Base-by-base conservation (phyloP, 192 early-diverging fungal species). In the Podila verticillata region DNA sequence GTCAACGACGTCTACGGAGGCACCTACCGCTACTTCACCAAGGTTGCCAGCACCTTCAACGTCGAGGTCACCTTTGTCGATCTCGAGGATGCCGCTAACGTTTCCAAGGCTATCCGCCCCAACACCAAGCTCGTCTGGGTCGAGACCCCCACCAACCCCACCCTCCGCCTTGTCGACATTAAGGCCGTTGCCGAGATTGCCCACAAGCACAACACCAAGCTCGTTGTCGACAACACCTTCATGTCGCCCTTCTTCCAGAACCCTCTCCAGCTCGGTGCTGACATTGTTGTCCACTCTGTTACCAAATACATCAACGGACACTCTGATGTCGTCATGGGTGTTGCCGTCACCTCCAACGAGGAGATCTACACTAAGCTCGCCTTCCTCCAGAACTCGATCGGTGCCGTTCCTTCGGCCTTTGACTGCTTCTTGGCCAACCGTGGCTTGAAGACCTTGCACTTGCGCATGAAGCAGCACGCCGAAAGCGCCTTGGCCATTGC, bases 261-360 rank as follows among this genome's bases (percentile, higher is more conserved):
- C 65, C 97, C 97, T 9, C 89, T 99, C 20, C 72, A 84, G 17
- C 87, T 98, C 59, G 97, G 96, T 57, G 97, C 96, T n/a, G 97
- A 99, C 80, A 90, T 99, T 71, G 96, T 98, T 20, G 93, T 98
- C 12, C 96, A 99, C 86, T 97, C 96, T 22, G 96, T 96, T 26
- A 99, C 97, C 65, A 98, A 98, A 84, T 99, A 98, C 85, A 93
- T 99, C 81, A 98, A 98, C 86, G 97, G 98, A 56, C 97, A 99
- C 84, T 97, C 96, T 26, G 98, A 99, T 84, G 96, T 98, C 29
- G 93, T 99, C 20, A 97, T 98, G 95, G 98, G 98, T 79, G 89
- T 97, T 34, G 95, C 95, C 24, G 89, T 93, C 24, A 97, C 95
- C 60, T 93, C 89, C 81, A 77, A 89, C 81, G 90, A 92, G 29